Evolutionary conservation across 192 early-diverging fungal genomes (phyloP), one percentile per base, ranked within the genome.

Genomic region (Rhizophagus clarus): DNA sequence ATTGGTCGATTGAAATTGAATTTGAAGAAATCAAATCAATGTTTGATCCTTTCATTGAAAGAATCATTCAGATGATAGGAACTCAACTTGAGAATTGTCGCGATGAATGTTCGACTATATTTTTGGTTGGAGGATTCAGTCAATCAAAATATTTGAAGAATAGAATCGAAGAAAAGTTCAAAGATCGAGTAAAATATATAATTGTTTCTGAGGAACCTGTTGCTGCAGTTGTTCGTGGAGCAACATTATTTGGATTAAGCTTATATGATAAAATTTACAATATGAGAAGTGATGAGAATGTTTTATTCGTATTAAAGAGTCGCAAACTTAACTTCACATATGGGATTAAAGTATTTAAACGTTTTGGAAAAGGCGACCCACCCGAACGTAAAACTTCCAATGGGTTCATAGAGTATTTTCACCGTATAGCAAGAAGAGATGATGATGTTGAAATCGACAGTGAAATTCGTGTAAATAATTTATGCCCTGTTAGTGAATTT

Each of bases 61-160:
- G 85, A 81, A 85, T 90, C 2, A 61, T 88, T 12, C 81, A 77
- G 63, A 74, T 90, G 79, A 87, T 88, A 72, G 85, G 86, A 28
- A 84, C 87, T 64, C 89, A 90, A 72, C 76, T 90, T 81, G 77
- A 85, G 0, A 83, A 87, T 49, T 72, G 79, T 5, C 47, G 62
- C 17, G 80, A 83, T 26, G 76, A 75, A 12, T 77, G 86, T 37
- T 84, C 87, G 24, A 86, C 86, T 42, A 85, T 90, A 49, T 87
- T 88, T 72, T 79, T 90, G 37, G 89, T 90, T 56, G 89, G 89
- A 82, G 89, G 89, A 8, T 90, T 90, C 61, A 84, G 86, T 14
- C 85, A 87, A 0, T 90, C 89, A 45, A 88, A 87, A 74, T 90
- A 90, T 61, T 80, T 90, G 5, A 85, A 85, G 74, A 86, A 88